These are phyloP conservation scores for Cymodocea nodosa DNA, from an alignment of 116 monocot genomes.

Conservation along the genomic window DNA sequence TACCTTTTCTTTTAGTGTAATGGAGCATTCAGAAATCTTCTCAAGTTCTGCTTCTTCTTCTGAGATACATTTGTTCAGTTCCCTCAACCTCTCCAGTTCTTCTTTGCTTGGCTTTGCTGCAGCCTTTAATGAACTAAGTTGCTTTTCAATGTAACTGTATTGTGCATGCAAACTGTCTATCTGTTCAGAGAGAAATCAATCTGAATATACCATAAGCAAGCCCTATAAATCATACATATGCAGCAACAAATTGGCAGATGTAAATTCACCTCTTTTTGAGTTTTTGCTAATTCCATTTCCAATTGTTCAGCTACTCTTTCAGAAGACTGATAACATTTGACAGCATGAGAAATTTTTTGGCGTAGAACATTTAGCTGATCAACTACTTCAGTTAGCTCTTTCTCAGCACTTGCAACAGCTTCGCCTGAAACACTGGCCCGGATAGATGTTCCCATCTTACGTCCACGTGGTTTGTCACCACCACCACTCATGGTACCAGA, in stretches of 20 bases:
- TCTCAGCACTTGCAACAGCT: conserved; percentile 56
- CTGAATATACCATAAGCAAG: no score
- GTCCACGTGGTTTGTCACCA: conserved; percentile 75
- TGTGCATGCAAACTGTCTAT: conserved; percentile 59
- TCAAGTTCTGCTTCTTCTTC: conserved; percentile 59
- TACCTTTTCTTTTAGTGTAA: conserved; percentile 65
- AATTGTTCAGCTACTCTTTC: conserved; percentile 40
- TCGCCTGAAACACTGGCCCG: conserved; percentile 64
- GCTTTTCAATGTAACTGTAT: conserved; percentile 62
- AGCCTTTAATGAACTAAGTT: conserved; percentile 48
- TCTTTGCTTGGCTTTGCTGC: conserved; percentile 59
- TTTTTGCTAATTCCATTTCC: conserved; percentile 79
- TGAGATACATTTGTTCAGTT: conserved; percentile 41
- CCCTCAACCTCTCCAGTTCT: conserved; percentile 62
- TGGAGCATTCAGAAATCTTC: conserved; percentile 51
- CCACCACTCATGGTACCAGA: conserved; percentile 99
- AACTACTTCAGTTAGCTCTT: conserved; percentile 57
- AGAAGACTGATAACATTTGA: conserved; percentile 31
- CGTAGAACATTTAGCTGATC: conserved; percentile 49
- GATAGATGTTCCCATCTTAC: conserved; percentile 94
- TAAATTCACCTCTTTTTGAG: conserved; percentile 59
- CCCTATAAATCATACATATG: neutral
- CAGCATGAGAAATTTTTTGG: conserved; percentile 42
- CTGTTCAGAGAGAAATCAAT: conserved; percentile 19
- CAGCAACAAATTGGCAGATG: neutral